Percentiles rank a stretch among this genome's conserved stretches.
Conservation (phyloP, 129 eudicot species). For the Mikania micrantha region DNA sequence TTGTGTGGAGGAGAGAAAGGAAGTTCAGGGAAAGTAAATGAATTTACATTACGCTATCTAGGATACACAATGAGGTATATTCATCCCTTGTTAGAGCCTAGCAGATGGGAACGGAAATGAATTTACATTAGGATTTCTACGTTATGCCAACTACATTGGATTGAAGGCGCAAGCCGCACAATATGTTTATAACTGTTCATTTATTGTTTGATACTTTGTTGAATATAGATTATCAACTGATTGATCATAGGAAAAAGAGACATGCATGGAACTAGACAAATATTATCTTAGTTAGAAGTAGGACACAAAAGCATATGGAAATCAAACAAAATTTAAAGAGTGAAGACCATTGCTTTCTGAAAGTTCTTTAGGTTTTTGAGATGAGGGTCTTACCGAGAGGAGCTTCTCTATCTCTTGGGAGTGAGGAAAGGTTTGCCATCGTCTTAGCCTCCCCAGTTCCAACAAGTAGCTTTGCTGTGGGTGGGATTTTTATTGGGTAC, state of each 20-base stretch:
- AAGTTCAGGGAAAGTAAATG: too few species aligned
- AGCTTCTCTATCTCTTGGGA: too few species aligned
- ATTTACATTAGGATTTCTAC: not conserved
- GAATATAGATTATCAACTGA: not conserved
- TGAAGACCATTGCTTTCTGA: not conserved
- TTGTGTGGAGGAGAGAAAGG: too few species aligned
- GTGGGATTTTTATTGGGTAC: too few species aligned
- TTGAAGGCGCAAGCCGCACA: not conserved
- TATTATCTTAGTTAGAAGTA: not conserved
- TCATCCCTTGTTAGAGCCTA: not conserved
- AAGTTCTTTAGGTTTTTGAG: not conserved
- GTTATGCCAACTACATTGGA: slow-evolving; percentile 1
- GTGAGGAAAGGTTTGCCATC: too few species aligned
- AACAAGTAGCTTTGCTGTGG: too few species aligned
- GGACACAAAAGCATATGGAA: not conserved
- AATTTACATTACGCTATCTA: too few species aligned
- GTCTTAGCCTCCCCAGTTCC: too few species aligned
- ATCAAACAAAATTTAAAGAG: not conserved
- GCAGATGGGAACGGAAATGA: not conserved
- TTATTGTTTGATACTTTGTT: not conserved
- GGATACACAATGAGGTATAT: slow-evolving; percentile 9
- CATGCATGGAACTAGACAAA: not conserved
- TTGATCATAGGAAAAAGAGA: not conserved
- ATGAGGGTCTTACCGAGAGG: too few species aligned
- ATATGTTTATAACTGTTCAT: not conserved